Evolutionary conservation across 2,329 filamentous ascomycete species (phyloP).

Genomic region (Leptographium procerum): DNA sequence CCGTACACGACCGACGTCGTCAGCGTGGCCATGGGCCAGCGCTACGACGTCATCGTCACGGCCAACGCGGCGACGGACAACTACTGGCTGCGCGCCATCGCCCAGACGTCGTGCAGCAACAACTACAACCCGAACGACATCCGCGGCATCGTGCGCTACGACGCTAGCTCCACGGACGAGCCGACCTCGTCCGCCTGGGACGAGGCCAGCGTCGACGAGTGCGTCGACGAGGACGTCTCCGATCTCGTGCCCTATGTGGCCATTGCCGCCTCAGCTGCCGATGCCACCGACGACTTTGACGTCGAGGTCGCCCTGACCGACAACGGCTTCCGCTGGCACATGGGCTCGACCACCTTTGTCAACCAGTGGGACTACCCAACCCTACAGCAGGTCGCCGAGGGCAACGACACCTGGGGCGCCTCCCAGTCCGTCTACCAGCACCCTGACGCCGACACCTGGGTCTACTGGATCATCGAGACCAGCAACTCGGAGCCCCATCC

Average conservation of each 20-base stretch:
- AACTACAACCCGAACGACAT: conserved; percentile 7
- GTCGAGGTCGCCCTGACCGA: background rate
- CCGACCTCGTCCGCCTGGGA: conserved; percentile 7
- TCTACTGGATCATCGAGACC: conserved; percentile 11
- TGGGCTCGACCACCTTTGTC: conserved; percentile 14
- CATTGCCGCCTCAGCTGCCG: conserved; percentile 8
- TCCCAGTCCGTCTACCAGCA: conserved; percentile 7
- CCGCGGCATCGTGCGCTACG: conserved; percentile 11
- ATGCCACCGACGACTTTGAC: conserved; percentile 3
- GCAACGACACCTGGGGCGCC: conserved; percentile 8
- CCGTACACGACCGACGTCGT: conserved; percentile 37
- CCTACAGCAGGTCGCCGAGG: conserved; percentile 8
- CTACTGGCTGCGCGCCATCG: conserved; percentile 9
- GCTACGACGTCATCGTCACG: conserved; percentile 17
- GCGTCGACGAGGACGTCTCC: conserved; percentile 15
- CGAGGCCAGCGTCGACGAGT: conserved; percentile 6
- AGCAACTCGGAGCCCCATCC: conserved; percentile 19
- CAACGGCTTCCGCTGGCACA: conserved; percentile 15
- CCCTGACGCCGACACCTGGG: conserved; percentile 8
- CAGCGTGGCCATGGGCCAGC: conserved; percentile 36
- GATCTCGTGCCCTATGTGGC: conserved; percentile 17
- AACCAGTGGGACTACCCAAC: conserved; percentile 16
- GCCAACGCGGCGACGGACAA: conserved; percentile 8
- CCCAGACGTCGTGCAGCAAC: conserved; percentile 6
- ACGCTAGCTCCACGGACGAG: conserved; percentile 3